Evolutionary conservation across 257 asterid species (phyloP).

Genomic region (Sherardia arvensis): DNA sequence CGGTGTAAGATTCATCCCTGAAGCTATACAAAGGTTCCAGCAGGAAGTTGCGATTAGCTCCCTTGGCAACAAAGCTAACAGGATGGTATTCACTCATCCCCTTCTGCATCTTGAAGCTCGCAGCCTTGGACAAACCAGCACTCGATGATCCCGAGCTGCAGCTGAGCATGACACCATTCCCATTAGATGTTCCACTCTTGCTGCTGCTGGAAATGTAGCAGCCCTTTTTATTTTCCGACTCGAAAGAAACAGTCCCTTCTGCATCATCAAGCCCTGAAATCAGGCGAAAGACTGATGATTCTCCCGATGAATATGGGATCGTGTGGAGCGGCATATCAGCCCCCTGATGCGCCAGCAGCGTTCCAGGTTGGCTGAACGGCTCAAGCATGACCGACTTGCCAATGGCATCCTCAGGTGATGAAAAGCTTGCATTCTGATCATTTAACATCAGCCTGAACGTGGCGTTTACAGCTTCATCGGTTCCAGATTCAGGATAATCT

Average conservation of each 20-base stretch:
- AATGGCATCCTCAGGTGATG: conserved; percentile 26
- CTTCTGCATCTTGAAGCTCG: conserved; percentile 45
- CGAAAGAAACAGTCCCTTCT: conserved; percentile 39
- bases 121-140: conserved; percentile 32
- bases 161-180: conserved; percentile 27
- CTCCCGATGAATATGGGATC: conserved; percentile 18
- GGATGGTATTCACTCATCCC: conserved; percentile 70
- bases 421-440: conserved; percentile 7
- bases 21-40: conserved; percentile 59
- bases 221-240: conserved; percentile 36
- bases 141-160: conserved; percentile 28
- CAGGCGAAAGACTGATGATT: conserved; percentile 28
- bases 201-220: conserved; percentile 27
- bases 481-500: conserved; percentile 41
- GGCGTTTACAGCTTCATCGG: conserved; percentile 42
- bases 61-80: conserved; percentile 70
- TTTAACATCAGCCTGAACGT: conserved; percentile 44
- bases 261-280: conserved; percentile 46
- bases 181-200: conserved; percentile 8
- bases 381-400: conserved; percentile 52
- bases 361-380: conserved; percentile 60
- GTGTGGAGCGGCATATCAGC: conserved; percentile 30
- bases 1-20: conserved; percentile 80
- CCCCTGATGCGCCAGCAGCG: conserved; percentile 42
- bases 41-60: conserved; percentile 44